These are phyloP conservation scores for Geranium brycei DNA, from an alignment of 345 rosid genomes.

Conservation along the genomic window DNA sequence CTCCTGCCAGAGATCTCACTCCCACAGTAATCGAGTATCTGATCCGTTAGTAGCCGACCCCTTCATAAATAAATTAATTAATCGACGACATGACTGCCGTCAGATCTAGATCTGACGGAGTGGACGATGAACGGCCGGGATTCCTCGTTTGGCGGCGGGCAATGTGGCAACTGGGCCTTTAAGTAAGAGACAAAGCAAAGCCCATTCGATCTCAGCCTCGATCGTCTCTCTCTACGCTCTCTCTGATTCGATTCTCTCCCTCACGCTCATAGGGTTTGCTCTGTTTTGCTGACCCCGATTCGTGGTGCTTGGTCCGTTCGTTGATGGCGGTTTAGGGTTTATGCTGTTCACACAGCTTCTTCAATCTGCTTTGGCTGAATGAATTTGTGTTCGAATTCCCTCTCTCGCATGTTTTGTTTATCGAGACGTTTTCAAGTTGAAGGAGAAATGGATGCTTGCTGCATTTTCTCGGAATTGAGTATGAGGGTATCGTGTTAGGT, in stretches of 20 bases:
- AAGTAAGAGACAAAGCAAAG: neutral
- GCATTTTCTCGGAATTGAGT: neutral
- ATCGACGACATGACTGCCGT: too few species aligned
- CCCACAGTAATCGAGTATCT: too few species aligned
- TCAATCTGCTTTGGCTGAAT: neutral
- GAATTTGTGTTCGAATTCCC: neutral
- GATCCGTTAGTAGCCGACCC: too few species aligned
- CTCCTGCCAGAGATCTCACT: too few species aligned
- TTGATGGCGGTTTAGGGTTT: neutral
- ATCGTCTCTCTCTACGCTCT: neutral
- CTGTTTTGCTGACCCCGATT: neutral
- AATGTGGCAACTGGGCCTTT: neutral
- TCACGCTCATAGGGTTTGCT: neutral
- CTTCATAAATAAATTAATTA: too few species aligned
- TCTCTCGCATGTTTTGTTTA: neutral
- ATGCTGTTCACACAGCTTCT: neutral
- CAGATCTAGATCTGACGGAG: neutral
- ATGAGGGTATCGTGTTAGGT: neutral
- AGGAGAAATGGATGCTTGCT: neutral
- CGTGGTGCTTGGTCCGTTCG: neutral
- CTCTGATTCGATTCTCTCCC: too few species aligned
- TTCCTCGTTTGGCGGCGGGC: neutral
- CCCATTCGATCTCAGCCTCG: neutral
- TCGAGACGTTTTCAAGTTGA: neutral
- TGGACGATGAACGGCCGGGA: neutral